Evolutionary conservation across 352 stramenopile species (phyloP).

Genomic region (Phytophthora brassicae): DNA sequence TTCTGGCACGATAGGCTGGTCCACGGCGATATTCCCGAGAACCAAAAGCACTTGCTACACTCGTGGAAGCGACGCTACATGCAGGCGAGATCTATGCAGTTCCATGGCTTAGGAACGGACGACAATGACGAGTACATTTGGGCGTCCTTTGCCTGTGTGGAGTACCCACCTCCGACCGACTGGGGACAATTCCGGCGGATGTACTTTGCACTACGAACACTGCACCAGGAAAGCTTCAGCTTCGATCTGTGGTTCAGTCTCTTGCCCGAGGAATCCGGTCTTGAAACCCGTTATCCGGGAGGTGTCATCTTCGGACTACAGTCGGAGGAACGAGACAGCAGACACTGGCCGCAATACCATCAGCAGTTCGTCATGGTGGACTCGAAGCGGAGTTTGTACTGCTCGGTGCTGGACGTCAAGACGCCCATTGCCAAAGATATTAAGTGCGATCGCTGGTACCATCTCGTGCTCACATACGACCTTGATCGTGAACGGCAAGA

Average conservation of each 20-base stretch:
- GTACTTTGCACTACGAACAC: conserved; percentile 22
- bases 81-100: conserved; percentile 22
- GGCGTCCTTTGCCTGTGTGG: conserved; percentile 23
- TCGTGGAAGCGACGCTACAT: conserved; percentile 27
- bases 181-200: conserved; percentile 21
- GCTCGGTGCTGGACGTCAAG: conserved; percentile 43
- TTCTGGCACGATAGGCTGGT: conserved; percentile 26
- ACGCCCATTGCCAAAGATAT: conserved; percentile 26
- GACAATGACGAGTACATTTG: conserved; percentile 11
- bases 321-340: conserved; percentile 30
- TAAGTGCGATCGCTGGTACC: conserved; percentile 39
- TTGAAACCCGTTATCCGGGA: conserved; percentile 8
- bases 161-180: conserved; percentile 26
- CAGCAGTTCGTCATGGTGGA: conserved; percentile 35
- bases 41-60: conserved; percentile 19
- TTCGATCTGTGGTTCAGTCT: conserved; percentile 49
- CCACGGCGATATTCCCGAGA: conserved; percentile 11
- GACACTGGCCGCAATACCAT: conserved; percentile 43
- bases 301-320: conserved; percentile 50
- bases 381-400: conserved; percentile 41
- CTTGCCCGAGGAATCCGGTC: conserved; percentile 7
- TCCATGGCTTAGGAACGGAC: conserved; percentile 20
- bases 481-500: conserved; percentile 21
- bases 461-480: conserved; percentile 46
- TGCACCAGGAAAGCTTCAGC: conserved; percentile 29